A percentile compares a stretch with the other conserved stretches of the same genome.
Conservation (phyloP, 2,329 filamentous ascomycete species). For the Tolypocladium sp. region DNA sequence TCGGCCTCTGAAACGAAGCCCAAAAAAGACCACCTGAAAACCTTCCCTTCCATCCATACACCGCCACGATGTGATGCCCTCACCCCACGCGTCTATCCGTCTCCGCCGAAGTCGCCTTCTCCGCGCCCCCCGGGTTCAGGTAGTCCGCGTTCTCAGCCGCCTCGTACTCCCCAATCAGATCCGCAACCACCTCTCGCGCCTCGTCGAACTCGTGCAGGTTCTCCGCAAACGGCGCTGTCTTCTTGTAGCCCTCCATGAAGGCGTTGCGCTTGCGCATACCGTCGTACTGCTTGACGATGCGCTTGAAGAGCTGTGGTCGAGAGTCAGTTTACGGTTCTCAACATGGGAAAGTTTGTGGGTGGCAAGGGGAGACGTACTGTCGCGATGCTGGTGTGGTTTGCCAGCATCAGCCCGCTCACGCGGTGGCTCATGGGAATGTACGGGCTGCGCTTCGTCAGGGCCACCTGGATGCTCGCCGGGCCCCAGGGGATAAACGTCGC, state of each 20-base stretch:
- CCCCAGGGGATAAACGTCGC: constrained; percentile 99
- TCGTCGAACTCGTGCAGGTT: constrained; percentile 93
- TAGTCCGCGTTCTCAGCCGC: constrained; percentile 89
- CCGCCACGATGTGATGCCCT: neutral
- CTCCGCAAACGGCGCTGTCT: constrained; percentile 86
- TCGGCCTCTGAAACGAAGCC: neutral
- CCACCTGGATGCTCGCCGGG: constrained; percentile 94
- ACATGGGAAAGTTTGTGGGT: neutral
- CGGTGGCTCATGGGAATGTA: constrained; percentile 91
- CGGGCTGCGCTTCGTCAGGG: constrained; percentile 89
- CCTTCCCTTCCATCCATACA: neutral
- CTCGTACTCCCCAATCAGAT: constrained; percentile 90
- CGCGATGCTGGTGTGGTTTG: constrained; percentile 94
- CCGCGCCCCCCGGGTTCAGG: constrained; percentile 61
- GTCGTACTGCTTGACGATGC: constrained; percentile 87
- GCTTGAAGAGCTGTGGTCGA: constrained; percentile 65
- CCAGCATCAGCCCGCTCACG: constrained; percentile 93
- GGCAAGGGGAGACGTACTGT: constrained; percentile 46
- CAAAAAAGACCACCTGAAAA: neutral
- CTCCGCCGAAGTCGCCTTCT: constrained; percentile 42
- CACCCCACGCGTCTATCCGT: constrained; percentile 40
- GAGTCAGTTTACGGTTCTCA: neutral
- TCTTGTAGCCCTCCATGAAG: constrained; percentile 94
- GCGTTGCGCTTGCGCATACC: constrained; percentile 92
- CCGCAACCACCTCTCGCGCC: constrained; percentile 80